phyloP scores from a whole-genome alignment of 768 basidiomycete genomes.

The Lentinula edodes region DNA sequence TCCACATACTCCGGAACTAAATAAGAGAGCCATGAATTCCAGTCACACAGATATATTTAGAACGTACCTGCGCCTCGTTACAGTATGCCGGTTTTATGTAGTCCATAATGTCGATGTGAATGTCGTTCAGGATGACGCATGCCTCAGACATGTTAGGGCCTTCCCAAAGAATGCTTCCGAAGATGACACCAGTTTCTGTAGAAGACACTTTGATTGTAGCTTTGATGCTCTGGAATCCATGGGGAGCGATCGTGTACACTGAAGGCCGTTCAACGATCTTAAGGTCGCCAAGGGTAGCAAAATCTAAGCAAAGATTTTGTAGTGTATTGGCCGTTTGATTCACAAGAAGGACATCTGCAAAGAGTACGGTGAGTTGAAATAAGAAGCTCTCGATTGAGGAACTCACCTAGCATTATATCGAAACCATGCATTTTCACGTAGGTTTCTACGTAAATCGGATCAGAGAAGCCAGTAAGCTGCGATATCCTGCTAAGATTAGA shows the following conservation, averaged over 20 bases:
- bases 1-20: slow-evolving; percentile 98
- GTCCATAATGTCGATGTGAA: slow-evolving; percentile 98
- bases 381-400: not conserved
- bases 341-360: slow-evolving; percentile 85
- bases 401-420: slow-evolving; percentile 84
- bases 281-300: slow-evolving; percentile 94
- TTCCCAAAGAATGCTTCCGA: slow-evolving; percentile 97
- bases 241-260: slow-evolving; percentile 89
- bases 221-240: slow-evolving; percentile 98
- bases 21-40: not conserved
- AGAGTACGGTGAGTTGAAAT: not conserved
- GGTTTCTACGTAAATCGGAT: slow-evolving; percentile 97
- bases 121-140: slow-evolving; percentile 93
- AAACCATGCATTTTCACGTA: slow-evolving; percentile 98
- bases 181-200: slow-evolving; percentile 97
- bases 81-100: slow-evolving; percentile 97
- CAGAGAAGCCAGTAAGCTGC: slow-evolving; percentile 97
- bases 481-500: slow-evolving; percentile 91
- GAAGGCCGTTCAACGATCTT: slow-evolving; percentile 96
- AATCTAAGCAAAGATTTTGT: slow-evolving; percentile 95
- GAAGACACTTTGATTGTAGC: slow-evolving; percentile 98
- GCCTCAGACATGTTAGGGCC: slow-evolving; percentile 82
- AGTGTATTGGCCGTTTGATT: slow-evolving; percentile 93
- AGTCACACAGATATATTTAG: not conserved
- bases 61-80: slow-evolving; percentile 81